Evolutionary conservation across 2,329 filamentous ascomycete genomes (phyloP).

Genomic region (Alternaria alternata): DNA sequence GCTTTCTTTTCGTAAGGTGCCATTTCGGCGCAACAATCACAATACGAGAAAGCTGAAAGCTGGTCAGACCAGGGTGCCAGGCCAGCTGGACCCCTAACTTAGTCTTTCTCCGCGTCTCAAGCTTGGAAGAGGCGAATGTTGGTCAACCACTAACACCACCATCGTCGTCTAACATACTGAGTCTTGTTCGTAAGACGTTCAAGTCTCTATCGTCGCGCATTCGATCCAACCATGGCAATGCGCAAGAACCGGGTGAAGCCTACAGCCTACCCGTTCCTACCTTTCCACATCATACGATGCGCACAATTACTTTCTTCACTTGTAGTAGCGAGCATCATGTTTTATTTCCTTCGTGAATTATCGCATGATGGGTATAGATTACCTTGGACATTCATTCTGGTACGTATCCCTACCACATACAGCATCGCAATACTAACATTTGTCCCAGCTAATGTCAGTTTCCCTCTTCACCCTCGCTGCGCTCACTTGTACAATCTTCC

Average conservation of each 20-base stretch:
- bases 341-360: conserved; percentile 65
- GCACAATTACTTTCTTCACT: conserved; percentile 55
- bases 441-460: conserved; percentile 58
- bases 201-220: background rate
- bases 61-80: background rate
- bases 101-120: conserved; percentile 1
- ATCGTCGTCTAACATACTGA: background rate
- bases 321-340: conserved; percentile 63
- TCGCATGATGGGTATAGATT: conserved; percentile 60
- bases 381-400: conserved; percentile 68
- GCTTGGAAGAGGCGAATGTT: background rate
- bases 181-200: background rate
- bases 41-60: background rate
- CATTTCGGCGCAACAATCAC: background rate
- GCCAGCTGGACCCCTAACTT: background rate
- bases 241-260: conserved; percentile 44
- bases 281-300: conserved; percentile 54
- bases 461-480: conserved; percentile 62
- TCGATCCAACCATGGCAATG: conserved; percentile 22
- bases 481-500: conserved; percentile 56
- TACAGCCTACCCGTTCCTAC: conserved; percentile 54
- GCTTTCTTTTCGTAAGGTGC: background rate
- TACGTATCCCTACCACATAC: conserved; percentile 44
- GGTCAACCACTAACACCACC: background rate
- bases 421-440: conserved; percentile 1